Conservation (phyloP, 2,329 filamentous ascomycete genomes). For the Plenodomus tracheiphilus region DNA sequence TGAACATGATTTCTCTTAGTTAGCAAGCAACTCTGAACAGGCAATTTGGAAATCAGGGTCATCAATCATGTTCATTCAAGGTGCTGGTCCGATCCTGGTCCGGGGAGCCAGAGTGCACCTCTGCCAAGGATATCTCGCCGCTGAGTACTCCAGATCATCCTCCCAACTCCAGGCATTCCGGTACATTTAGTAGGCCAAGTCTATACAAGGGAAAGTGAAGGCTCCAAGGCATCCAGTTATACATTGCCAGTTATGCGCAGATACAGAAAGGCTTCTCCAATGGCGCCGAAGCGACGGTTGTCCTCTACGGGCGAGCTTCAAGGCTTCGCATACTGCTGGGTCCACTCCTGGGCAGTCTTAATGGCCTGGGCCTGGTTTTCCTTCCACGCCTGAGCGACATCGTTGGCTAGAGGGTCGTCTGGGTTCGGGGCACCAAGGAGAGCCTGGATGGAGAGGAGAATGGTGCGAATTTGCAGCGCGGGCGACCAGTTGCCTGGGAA, state of each 20-base stretch:
- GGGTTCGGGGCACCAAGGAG: constrained; percentile 95
- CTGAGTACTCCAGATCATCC: constrained; percentile 22
- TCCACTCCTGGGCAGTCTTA: constrained; percentile 91
- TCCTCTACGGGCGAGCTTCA: constrained; percentile 10
- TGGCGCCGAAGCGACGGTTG: background rate
- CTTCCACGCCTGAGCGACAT: constrained; percentile 98
- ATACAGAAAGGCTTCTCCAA: background rate
- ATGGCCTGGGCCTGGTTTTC: constrained; percentile 93
- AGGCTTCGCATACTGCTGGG: constrained; percentile 70
- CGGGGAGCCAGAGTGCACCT: constrained; percentile 6
- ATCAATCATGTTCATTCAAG: constrained; percentile 25
- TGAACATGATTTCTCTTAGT: too few relatives aligned
- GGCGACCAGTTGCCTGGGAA: constrained; percentile 93
- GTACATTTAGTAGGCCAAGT: constrained; percentile 15
- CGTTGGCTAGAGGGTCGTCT: constrained; percentile 96
- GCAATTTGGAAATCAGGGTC: background rate
- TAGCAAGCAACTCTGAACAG: background rate
- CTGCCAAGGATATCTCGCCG: constrained; percentile 18
- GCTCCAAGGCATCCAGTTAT: constrained; percentile 2
- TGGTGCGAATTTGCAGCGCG: constrained; percentile 95
- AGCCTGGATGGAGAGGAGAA: constrained; percentile 97
- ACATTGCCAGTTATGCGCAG: background rate
- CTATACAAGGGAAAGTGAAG: constrained; percentile 9
- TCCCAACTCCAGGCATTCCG: constrained; percentile 22
- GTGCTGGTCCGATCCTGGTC: constrained; percentile 8